Percentiles rank a stretch among this genome's conserved stretches.
Conservation (phyloP, 2,329 filamentous ascomycete species). For the Colletotrichum australisinense region DNA sequence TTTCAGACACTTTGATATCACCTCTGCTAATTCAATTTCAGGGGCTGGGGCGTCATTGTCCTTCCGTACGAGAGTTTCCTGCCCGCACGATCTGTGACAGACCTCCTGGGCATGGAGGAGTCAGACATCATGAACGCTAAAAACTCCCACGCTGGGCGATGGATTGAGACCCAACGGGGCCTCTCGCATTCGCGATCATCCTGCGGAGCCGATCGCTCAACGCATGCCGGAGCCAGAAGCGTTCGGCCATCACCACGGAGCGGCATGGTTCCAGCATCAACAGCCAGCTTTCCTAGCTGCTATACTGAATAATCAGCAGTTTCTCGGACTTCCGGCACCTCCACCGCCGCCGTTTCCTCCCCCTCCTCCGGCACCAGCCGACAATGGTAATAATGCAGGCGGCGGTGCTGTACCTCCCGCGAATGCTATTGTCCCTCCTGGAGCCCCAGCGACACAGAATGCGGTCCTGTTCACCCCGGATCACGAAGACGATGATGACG, state of each 20-base stretch:
- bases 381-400: slow-evolving; percentile 15
- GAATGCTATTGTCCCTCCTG: not conserved
- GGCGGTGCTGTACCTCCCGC: not conserved
- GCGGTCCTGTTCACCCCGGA: slow-evolving; percentile 6
- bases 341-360: slow-evolving; percentile 8
- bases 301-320: not conserved
- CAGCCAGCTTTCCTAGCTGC: slow-evolving; percentile 8
- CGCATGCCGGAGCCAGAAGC: slow-evolving; percentile 12
- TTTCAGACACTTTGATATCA: no score
- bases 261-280: slow-evolving; percentile 5
- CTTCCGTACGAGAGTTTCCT: slow-evolving; percentile 58
- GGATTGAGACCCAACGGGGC: slow-evolving; percentile 29
- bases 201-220: slow-evolving; percentile 13
- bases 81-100: slow-evolving; percentile 39
- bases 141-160: slow-evolving; percentile 17
- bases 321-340: slow-evolving; percentile 10
- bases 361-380: not conserved
- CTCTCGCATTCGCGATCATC: slow-evolving; percentile 33
- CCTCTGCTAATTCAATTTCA: slow-evolving; percentile 32
- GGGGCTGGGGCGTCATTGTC: slow-evolving; percentile 63
- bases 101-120: slow-evolving; percentile 19
- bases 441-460: not conserved
- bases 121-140: slow-evolving; percentile 23
- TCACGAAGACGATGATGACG: slow-evolving; percentile 32
- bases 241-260: not conserved